A percentile compares a stretch with the other conserved stretches of the same genome.
Conservation (phyloP, 345 rosid genomes). For the Populus euphratica region DNA sequence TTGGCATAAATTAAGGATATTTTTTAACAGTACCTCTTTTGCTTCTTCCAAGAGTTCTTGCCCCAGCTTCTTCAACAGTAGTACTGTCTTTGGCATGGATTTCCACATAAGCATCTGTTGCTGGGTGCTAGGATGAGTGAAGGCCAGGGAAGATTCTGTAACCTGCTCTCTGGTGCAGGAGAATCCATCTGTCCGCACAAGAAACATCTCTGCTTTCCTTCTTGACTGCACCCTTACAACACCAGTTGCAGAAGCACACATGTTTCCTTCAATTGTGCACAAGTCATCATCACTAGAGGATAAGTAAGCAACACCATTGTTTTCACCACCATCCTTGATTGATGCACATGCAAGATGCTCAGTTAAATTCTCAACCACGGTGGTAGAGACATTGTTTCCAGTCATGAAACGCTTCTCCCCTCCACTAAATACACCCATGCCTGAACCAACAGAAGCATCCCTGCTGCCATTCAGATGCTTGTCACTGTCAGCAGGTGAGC, state of each 20-base stretch:
- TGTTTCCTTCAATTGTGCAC: constrained; percentile 64
- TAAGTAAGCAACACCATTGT: constrained; percentile 32
- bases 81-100: constrained; percentile 80
- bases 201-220: constrained; percentile 95
- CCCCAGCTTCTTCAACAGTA: constrained; percentile 88
- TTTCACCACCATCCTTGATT: constrained; percentile 28
- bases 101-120: constrained; percentile 99
- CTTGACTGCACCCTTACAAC: constrained; percentile 96
- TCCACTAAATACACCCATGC: constrained; percentile 24
- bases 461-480: constrained; percentile 33
- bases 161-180: constrained; percentile 94
- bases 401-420: constrained; percentile 21
- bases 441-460: constrained; percentile 27
- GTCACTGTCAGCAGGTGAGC: constrained; percentile 27
- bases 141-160: constrained; percentile 91
- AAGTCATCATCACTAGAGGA: constrained; percentile 53
- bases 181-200: constrained; percentile 94
- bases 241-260: constrained; percentile 98
- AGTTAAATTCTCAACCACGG: constrained; percentile 34
- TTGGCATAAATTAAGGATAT: background rate
- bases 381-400: constrained; percentile 25
- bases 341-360: constrained; percentile 26
- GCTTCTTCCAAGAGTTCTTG: constrained; percentile 93
- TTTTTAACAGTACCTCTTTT: constrained; percentile 57
- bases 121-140: constrained; percentile 98